Base-by-base conservation (phyloP, 2,329 filamentous ascomycete genomes). In the Hypoxylon sp. region DNA sequence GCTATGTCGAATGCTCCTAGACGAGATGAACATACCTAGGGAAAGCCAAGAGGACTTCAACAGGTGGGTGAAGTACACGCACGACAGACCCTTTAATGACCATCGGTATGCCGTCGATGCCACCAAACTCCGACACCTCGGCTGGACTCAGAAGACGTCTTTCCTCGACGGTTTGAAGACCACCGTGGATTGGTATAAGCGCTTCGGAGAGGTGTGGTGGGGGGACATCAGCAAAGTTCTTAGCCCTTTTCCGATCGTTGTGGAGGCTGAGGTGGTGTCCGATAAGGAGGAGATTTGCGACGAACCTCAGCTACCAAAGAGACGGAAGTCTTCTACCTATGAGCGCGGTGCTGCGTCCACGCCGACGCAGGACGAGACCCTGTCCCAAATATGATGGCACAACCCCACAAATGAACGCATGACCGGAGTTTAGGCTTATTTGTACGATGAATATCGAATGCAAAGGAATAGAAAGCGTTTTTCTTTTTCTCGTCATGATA, bases 51-150 rank as follows among this genome's bases (percentile, higher is more conserved):
- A 84, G 60, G 82, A 88, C 55, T 81, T 89, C 56, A 80, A 83
- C 61, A 84, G 84, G 70, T 91, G 88, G 84, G 85, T 94, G 70
- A 87, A 90, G 75, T 90, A 92, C 77, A 92, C 90, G 1, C 84
- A 89, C 67, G 91, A 95, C 77, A 84, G 92, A 19, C 91, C 91
- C 0, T 94, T 91, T 79, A 92, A 92, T 76, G 90, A 93, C 76
- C 85, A 87, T 72, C 82, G 89, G 37, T 93, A 92, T 72, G 89
- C 89, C 10, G 87, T 92, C 2, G 88, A 92, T 73, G 89, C 86
- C 32, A 85, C 84, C 55, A 92, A 91, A 77, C 82, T 92, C 68
- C 80, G 85, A 39, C 78, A 83, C 65, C 81, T 93, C 4, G 90
- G 90, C 20, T 92, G 90, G 90, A 80, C 85, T 56, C 90, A 90